Conservation (phyloP, 164 flowering plant genomes). For the Houttuynia cordata region DNA sequence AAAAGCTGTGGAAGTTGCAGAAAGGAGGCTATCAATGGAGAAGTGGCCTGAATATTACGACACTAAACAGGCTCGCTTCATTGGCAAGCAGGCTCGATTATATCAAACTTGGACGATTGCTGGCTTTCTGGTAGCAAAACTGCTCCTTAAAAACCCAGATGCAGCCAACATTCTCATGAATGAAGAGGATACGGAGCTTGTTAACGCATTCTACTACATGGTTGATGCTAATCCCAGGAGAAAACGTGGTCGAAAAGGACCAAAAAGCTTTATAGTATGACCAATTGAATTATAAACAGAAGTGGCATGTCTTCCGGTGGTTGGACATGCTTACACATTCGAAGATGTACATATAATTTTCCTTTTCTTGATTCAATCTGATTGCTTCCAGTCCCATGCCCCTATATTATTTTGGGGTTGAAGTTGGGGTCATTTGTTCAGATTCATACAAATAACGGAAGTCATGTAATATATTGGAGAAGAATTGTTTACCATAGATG, state of each 20-base stretch:
- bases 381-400: too few relatives aligned
- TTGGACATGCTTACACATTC: background rate
- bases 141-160: constrained; percentile 50
- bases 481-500: too few relatives aligned
- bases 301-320: background rate
- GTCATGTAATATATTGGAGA: too few relatives aligned
- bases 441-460: too few relatives aligned
- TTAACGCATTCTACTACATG: constrained; percentile 52
- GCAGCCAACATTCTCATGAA: constrained; percentile 48
- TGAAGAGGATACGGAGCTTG: constrained; percentile 66
- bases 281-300: too few relatives aligned
- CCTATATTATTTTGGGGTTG: too few relatives aligned
- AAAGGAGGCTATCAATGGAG: constrained; percentile 54
- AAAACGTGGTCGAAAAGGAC: constrained; percentile 46
- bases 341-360: too few relatives aligned
- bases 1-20: constrained; percentile 65
- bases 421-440: too few relatives aligned
- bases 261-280: constrained; percentile 45
- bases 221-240: too few relatives aligned
- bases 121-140: constrained; percentile 74
- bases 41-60: constrained; percentile 95
- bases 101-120: constrained; percentile 92
- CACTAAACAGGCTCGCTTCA: constrained; percentile 57
- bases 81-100: constrained; percentile 75
- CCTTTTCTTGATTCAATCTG: too few relatives aligned